These are phyloP conservation scores for Canariomyces notabilis DNA, from an alignment of 2,329 filamentous ascomycete species.

Conservation along the genomic window DNA sequence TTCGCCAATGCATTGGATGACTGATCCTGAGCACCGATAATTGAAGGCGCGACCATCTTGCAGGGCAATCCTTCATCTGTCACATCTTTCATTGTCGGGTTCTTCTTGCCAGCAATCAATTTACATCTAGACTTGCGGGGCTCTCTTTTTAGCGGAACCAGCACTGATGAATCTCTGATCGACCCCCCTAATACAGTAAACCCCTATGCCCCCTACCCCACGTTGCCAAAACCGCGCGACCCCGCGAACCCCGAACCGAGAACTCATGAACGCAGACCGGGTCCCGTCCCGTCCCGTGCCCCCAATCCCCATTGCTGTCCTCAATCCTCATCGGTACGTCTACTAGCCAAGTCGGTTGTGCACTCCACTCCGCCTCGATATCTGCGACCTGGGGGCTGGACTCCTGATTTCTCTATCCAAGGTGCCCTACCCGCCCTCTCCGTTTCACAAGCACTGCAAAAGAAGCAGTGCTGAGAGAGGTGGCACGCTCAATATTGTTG, in stretches of 20 bases:
- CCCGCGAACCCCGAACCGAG: constrained; percentile 11
- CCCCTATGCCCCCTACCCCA: constrained; percentile 10
- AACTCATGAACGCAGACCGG: neutral
- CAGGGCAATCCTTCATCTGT: neutral
- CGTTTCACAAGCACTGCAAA: too few relatives aligned
- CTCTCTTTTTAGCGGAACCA: too few relatives aligned
- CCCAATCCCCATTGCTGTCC: constrained; percentile 3
- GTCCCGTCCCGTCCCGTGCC: neutral
- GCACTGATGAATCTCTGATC: constrained; percentile 2
- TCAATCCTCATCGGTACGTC: constrained; percentile 3
- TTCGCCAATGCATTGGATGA: neutral
- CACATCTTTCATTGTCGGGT: neutral
- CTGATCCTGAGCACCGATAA: neutral
- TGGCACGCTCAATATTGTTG: neutral
- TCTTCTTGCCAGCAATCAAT: neutral
- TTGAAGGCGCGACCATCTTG: neutral
- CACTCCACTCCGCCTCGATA: constrained; percentile 12
- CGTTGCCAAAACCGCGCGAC: constrained; percentile 14
- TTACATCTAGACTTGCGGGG: neutral
- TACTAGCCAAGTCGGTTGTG: neutral
- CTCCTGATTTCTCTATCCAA: constrained; percentile 14
- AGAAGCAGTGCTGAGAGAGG: too few relatives aligned
- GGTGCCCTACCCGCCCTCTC: constrained; percentile 4
- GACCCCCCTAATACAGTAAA: constrained; percentile 9
- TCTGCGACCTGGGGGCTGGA: constrained; percentile 10